Evolutionary conservation across 352 stramenopile genomes (phyloP).

Genomic region (Phytophthora podocarpi): DNA sequence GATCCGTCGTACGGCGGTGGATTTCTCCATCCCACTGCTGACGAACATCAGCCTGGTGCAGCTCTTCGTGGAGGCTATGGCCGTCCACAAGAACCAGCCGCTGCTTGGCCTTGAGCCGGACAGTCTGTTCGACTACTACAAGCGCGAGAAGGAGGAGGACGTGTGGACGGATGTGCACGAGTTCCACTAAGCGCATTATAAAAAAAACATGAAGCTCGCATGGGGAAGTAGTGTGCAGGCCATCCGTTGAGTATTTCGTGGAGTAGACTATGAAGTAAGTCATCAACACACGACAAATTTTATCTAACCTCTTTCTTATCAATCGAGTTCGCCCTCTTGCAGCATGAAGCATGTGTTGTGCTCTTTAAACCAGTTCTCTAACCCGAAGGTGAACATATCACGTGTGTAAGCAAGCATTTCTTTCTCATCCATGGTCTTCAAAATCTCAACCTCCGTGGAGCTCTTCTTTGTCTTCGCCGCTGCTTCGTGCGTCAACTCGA

Average conservation of each 20-base stretch:
- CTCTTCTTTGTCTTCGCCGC: conserved; percentile 38
- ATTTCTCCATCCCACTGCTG: conserved; percentile 93
- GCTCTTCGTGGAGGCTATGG: conserved; percentile 93
- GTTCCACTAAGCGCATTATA: conserved; percentile 90
- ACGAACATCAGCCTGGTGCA: conserved; percentile 93
- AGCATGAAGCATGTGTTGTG: conserved; percentile 29
- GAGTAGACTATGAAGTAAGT: conserved; percentile 21
- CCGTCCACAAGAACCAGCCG: conserved; percentile 92
- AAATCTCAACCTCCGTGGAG: conserved; percentile 39
- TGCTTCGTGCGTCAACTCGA: conserved; percentile 36
- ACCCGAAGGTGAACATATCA: conserved; percentile 46
- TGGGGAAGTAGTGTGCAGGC: conserved; percentile 12
- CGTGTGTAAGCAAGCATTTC: conserved; percentile 42
- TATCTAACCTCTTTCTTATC: conserved; percentile 14
- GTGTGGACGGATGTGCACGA: conserved; percentile 95
- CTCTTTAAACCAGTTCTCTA: conserved; percentile 68
- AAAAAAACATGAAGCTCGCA: conserved; percentile 12
- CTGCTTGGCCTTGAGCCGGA: conserved; percentile 93
- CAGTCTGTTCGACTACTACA: conserved; percentile 98
- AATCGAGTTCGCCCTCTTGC: not conserved
- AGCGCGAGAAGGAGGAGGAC: conserved; percentile 90
- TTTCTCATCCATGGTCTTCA: conserved; percentile 43
- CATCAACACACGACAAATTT: conserved; percentile 36
- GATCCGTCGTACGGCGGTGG: conserved; percentile 92
- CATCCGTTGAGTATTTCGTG: conserved; percentile 31